A percentile compares a stretch with the other conserved stretches of the same genome.
phyloP scores from a whole-genome alignment of 73 alveolate species.

The Halteria grandinella region DNA sequence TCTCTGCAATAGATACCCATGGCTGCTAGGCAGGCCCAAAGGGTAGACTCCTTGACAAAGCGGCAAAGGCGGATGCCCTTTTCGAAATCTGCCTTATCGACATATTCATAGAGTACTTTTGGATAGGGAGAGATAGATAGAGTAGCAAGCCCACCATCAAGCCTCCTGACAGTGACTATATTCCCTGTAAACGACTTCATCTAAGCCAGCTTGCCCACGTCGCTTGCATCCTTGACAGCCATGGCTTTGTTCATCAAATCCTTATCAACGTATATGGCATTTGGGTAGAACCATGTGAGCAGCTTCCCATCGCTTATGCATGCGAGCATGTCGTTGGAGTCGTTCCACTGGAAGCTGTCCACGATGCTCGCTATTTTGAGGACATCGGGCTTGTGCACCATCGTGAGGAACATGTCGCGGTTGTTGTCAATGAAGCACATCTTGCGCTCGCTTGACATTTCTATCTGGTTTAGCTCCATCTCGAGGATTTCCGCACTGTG shows the following conservation, averaged over 20 bases:
- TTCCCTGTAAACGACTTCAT: conserved; percentile 86
- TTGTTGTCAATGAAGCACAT: conserved; percentile 95
- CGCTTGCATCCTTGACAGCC: conserved; percentile 81
- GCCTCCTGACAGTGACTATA: conserved; percentile 84
- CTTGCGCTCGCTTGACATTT: conserved; percentile 93
- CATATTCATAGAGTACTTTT: conserved; percentile 84
- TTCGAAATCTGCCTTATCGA: conserved; percentile 91
- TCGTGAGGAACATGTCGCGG: conserved; percentile 93
- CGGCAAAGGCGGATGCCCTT: conserved; percentile 97
- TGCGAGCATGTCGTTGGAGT: conserved; percentile 93
- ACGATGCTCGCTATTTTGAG: conserved; percentile 96
- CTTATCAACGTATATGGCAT: conserved; percentile 97
- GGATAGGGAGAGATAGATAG: conserved; percentile 94
- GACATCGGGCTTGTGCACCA: conserved; percentile 89
- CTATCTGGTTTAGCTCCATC: conserved; percentile 91
- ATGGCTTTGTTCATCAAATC: conserved; percentile 84
- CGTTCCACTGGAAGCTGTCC: conserved; percentile 97
- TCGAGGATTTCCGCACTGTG: conserved; percentile 89
- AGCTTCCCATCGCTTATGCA: conserved; percentile 97
- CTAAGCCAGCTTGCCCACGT: conserved; percentile 84
- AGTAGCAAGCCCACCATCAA: conserved; percentile 91
- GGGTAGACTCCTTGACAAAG: conserved; percentile 95
- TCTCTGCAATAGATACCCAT: conserved; percentile 89
- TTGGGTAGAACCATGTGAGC: conserved; percentile 96
- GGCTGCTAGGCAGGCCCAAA: conserved; percentile 99